phyloP scores from a whole-genome alignment of 805 yeast genomes.

The Lipomyces mesembrius region DNA sequence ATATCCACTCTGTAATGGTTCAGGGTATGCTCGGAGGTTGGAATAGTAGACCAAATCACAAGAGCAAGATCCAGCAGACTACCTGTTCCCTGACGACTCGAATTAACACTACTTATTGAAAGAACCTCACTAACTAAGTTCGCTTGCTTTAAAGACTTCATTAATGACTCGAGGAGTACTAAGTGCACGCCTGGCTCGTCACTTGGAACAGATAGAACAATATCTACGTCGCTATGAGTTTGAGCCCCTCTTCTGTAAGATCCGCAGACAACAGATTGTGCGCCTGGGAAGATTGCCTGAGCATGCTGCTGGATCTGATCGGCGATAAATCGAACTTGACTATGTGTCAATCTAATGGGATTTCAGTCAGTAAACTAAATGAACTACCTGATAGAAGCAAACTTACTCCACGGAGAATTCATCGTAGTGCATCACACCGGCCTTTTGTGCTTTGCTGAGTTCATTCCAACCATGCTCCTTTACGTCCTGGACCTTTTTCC shows the following conservation, averaged over 20 bases:
- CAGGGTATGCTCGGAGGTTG: constrained; percentile 5
- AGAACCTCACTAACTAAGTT: constrained; percentile 24
- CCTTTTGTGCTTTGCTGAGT: constrained; percentile 28
- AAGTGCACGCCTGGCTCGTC: constrained; percentile 15
- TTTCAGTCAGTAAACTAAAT: neutral
- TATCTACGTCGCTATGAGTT: constrained; percentile 31
- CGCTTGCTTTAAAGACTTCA: constrained; percentile 21
- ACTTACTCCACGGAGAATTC: constrained; percentile 31
- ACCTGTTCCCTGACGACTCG: neutral
- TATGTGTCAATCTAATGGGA: constrained; percentile 19
- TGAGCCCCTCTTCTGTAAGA: constrained; percentile 36
- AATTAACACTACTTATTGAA: constrained; percentile 8
- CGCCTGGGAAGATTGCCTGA: constrained; percentile 15
- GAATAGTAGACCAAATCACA: constrained; percentile 29
- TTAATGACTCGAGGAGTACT: constrained; percentile 17
- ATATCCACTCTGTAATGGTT: constrained; percentile 35
- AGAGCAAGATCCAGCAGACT: constrained; percentile 29
- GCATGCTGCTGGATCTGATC: constrained; percentile 17
- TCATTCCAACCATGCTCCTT: constrained; percentile 20
- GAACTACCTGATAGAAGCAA: neutral
- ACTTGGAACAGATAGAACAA: constrained; percentile 26
- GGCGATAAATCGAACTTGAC: constrained; percentile 29
- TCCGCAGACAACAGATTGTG: constrained; percentile 24
- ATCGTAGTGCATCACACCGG: constrained; percentile 32
- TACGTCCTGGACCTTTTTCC: constrained; percentile 32